phyloP scores from a whole-genome alignment of 2,329 filamentous ascomycete species.

The Fusarium drepaniforme region DNA sequence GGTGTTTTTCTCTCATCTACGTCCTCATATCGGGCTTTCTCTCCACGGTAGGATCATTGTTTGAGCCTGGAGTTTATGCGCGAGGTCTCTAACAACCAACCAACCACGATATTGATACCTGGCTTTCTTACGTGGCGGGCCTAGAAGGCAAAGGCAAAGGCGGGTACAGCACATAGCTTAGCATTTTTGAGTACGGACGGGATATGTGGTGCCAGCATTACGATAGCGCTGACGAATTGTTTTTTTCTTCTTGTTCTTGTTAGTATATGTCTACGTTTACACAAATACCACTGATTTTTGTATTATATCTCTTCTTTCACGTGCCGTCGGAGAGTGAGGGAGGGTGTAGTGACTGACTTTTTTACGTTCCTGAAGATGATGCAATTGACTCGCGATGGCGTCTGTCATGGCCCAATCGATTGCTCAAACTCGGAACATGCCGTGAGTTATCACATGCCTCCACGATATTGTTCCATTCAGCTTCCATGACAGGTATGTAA shows the following conservation, averaged over 20 bases:
- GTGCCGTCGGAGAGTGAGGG: background rate
- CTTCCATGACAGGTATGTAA: background rate
- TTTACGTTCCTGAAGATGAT: constrained; percentile 9
- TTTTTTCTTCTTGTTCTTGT: background rate
- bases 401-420: background rate
- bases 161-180: background rate
- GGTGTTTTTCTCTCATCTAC: constrained; percentile 11
- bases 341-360: background rate
- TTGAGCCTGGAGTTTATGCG: constrained; percentile 26
- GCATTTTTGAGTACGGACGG: constrained; percentile 27
- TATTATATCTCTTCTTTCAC: background rate
- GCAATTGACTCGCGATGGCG: constrained; percentile 12
- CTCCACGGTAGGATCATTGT: background rate
- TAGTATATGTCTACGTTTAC: constrained; percentile 11
- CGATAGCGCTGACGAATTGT: constrained; percentile 13
- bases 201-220: constrained; percentile 20
- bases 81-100: constrained; percentile 1
- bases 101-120: constrained; percentile 4
- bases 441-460: background rate
- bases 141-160: background rate
- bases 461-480: background rate
- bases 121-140: constrained; percentile 8
- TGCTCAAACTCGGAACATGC: background rate
- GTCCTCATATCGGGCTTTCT: constrained; percentile 6
- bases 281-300: background rate